A percentile compares a stretch with the other conserved stretches of the same genome.
Evolutionary conservation across 2,329 filamentous ascomycete genomes (phyloP).

Genomic region (Rhynchosporium secalis): DNA sequence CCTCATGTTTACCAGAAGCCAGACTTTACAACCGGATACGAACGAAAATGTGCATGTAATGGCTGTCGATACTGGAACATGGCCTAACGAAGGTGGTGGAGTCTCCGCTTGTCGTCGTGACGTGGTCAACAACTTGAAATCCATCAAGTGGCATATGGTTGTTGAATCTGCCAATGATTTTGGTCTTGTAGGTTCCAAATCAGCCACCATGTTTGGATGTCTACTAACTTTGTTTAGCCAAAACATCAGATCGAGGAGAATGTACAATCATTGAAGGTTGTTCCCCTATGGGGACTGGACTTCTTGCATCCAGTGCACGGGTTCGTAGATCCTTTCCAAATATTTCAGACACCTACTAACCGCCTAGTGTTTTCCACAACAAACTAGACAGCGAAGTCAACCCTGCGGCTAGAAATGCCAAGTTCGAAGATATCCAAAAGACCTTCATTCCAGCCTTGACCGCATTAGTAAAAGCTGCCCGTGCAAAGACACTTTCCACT

Average conservation of each 20-base stretch:
- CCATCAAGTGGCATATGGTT: conserved; percentile 52
- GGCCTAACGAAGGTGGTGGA: conserved; percentile 44
- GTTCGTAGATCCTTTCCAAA: conserved; percentile 41
- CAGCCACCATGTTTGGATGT: background rate
- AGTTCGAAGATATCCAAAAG: conserved; percentile 46
- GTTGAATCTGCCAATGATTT: conserved; percentile 54
- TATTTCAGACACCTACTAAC: background rate
- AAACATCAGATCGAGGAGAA: conserved; percentile 38
- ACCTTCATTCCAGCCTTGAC: conserved; percentile 56
- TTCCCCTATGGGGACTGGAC: conserved; percentile 52
- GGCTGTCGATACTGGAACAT: conserved; percentile 38
- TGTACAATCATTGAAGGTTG: conserved; percentile 50
- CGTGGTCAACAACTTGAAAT: conserved; percentile 50
- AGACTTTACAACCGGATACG: conserved; percentile 45
- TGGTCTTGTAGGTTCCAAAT: conserved; percentile 44
- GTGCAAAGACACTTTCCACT: conserved; percentile 48
- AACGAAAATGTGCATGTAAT: conserved; percentile 45
- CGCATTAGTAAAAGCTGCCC: conserved; percentile 50
- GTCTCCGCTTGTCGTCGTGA: conserved; percentile 53
- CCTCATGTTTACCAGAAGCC: conserved; percentile 41
- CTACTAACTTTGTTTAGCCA: conserved; percentile 4
- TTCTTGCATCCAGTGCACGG: conserved; percentile 51
- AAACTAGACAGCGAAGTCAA: conserved; percentile 51
- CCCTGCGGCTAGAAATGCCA: conserved; percentile 17
- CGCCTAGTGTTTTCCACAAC: conserved; percentile 36